These are phyloP conservation scores for Senna siamea DNA, from an alignment of 306 rosid species.

Conservation along the genomic window DNA sequence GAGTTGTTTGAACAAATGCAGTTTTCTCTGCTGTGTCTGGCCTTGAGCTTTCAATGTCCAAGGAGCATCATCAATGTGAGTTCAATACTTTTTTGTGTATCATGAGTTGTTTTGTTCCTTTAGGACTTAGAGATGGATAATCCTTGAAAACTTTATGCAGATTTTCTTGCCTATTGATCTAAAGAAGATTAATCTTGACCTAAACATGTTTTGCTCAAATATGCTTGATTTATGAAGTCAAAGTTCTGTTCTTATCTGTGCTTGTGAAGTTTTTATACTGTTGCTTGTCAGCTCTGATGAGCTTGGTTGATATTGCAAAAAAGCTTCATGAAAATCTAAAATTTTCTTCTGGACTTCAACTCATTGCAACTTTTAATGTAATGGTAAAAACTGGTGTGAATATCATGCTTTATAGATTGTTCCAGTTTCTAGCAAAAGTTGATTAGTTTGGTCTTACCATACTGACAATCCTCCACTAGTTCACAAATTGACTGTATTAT, in stretches of 20 bases:
- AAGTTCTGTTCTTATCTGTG: neutral
- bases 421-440: neutral
- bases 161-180: slow-evolving; percentile 15
- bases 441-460: neutral
- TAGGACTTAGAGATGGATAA: slow-evolving; percentile 11
- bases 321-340: neutral
- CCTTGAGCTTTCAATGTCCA: slow-evolving; percentile 80
- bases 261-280: neutral
- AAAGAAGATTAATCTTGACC: slow-evolving; percentile 12
- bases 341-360: neutral
- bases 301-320: neutral
- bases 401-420: neutral
- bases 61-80: slow-evolving; percentile 80
- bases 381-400: neutral
- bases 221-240: neutral
- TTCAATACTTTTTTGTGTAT: slow-evolving; percentile 22
- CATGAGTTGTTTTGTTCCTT: slow-evolving; percentile 27
- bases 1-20: slow-evolving; percentile 51
- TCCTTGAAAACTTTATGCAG: slow-evolving; percentile 13
- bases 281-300: slow-evolving; percentile 8
- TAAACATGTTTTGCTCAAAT: slow-evolving; percentile 5
- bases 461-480: neutral
- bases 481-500: neutral
- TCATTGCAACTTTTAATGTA: neutral
- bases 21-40: slow-evolving; percentile 99